These are phyloP conservation scores for Corinectria fuckeliana DNA, from an alignment of 2,329 filamentous ascomycete species.

Conservation along the genomic window DNA sequence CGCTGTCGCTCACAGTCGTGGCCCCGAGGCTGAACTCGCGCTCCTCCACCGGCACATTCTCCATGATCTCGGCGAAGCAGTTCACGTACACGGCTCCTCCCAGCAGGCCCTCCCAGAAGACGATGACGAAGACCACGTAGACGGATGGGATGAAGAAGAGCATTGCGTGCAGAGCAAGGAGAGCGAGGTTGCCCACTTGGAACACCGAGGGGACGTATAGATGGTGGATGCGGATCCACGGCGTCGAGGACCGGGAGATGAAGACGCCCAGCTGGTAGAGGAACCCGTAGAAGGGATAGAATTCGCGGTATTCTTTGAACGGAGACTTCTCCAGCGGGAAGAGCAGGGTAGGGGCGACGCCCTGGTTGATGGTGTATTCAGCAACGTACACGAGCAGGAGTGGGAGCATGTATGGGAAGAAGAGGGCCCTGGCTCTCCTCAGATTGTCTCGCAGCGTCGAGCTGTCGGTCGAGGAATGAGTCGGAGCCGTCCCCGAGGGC, in stretches of 20 bases:
- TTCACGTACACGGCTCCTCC: conserved; percentile 95
- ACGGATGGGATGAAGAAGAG: conserved; percentile 84
- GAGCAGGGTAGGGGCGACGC: conserved; percentile 85
- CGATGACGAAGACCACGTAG: conserved; percentile 81
- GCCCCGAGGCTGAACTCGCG: conserved; percentile 91
- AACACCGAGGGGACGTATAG: conserved; percentile 85
- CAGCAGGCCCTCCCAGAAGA: conserved; percentile 94
- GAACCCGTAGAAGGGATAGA: conserved; percentile 94
- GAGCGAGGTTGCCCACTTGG: conserved; percentile 77
- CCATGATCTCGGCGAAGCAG: conserved; percentile 93
- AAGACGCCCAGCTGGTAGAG: conserved; percentile 97
- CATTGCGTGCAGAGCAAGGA: conserved; percentile 79
- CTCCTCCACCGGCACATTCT: conserved; percentile 76
- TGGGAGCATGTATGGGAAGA: conserved; percentile 86
- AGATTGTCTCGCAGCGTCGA: conserved; percentile 59
- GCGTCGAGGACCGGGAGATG: conserved; percentile 88
- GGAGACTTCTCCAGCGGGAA: conserved; percentile 81
- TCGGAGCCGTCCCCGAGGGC: conserved; percentile 49
- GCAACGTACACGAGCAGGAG: conserved; percentile 91
- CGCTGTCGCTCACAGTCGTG: conserved; percentile 91
- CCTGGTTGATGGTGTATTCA: conserved; percentile 98
- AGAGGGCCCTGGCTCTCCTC: conserved; percentile 69
- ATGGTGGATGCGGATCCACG: conserved; percentile 80
- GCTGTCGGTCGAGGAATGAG: conserved; percentile 35
- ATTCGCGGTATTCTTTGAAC: conserved; percentile 81